Evolutionary conservation across 805 yeast genomes (phyloP), one percentile per base, ranked within the genome.

Genomic region (Metschnikowia arizonensis): DNA sequence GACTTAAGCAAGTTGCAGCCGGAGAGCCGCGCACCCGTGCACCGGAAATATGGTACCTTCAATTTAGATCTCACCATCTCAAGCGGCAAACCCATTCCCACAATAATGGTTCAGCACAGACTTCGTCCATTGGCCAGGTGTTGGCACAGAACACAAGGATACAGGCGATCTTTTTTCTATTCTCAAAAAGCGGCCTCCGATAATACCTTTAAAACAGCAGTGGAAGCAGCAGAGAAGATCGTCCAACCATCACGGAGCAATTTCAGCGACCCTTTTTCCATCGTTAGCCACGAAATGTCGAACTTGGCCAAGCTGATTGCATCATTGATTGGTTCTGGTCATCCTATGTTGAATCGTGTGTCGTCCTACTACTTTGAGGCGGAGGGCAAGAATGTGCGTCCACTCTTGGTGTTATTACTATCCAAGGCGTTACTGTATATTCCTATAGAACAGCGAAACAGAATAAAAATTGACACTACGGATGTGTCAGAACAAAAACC

Each of bases 331-430:
- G 97, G 98, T 1, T 83, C 95, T 0, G 96, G 97, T 2, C 97
- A 91, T 60, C 97, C 98, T 1, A 83, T 93, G 9, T 73, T 91
- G 49, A 90, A 91, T 66, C 76, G 95, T 54, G 96, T 91, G 3
- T 83, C 96, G n/a, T 80, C 88, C 29, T 93, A 93, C 68, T 93
- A 93, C 68, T 93, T 93, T 56, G 96, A 90, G 65, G 87, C 93
- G 15, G 96, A 91, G 61, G 98, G 99, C 5, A 93, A 93, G 65
- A 95, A 90, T 60, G 88, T 93, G 15, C 76, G 99, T 47, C 99
- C 99, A 1, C 68, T 93, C 53, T 78, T 93, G 48, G 98, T 93
- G 10, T 70, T 93, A 46, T 68, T 93, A 40, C 71, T 93, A 43
- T 80, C 95, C 29, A 85, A 88, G 58, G 93, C 97, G 3, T 72